A percentile compares a stretch with the other conserved stretches of the same genome.
Evolutionary conservation across 805 yeast genomes (phyloP).

Genomic region (Saturnispora gosingensis): DNA sequence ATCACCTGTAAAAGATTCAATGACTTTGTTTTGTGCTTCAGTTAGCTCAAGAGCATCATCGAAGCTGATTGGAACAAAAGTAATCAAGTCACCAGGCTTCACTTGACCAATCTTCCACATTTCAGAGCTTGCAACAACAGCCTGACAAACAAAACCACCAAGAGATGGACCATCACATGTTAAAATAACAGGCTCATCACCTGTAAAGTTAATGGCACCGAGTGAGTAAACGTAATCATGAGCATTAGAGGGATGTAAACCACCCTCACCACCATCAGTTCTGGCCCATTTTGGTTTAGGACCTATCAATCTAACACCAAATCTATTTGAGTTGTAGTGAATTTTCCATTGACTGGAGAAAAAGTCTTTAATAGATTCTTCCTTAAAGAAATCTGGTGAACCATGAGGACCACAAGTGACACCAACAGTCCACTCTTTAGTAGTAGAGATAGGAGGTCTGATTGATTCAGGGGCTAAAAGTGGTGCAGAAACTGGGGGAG

Average conservation of each 20-base stretch:
- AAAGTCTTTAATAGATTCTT: constrained; percentile 67
- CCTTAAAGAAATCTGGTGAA: constrained; percentile 84
- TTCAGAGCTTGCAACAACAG: constrained; percentile 91
- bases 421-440: constrained; percentile 71
- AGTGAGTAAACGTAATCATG: constrained; percentile 95
- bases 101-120: constrained; percentile 99
- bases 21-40: constrained; percentile 45
- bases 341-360: constrained; percentile 81
- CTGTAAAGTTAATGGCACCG: constrained; percentile 96
- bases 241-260: constrained; percentile 96
- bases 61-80: constrained; percentile 69
- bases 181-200: constrained; percentile 95
- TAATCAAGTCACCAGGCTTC: constrained; percentile 83
- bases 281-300: constrained; percentile 98
- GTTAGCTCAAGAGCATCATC: constrained; percentile 60
- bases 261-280: constrained; percentile 94
- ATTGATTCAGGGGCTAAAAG: constrained; percentile 42
- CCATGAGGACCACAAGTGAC: constrained; percentile 98
- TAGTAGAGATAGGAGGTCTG: constrained; percentile 42
- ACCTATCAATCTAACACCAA: constrained; percentile 89
- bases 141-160: constrained; percentile 96
- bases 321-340: constrained; percentile 93
- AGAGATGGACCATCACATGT: constrained; percentile 97
- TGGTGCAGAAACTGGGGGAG: constrained; percentile 65
- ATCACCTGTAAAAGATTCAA: constrained; percentile 37